These are phyloP conservation scores for Collybiopsis confluens DNA, from an alignment of 768 basidiomycete species.

Conservation along the genomic window DNA sequence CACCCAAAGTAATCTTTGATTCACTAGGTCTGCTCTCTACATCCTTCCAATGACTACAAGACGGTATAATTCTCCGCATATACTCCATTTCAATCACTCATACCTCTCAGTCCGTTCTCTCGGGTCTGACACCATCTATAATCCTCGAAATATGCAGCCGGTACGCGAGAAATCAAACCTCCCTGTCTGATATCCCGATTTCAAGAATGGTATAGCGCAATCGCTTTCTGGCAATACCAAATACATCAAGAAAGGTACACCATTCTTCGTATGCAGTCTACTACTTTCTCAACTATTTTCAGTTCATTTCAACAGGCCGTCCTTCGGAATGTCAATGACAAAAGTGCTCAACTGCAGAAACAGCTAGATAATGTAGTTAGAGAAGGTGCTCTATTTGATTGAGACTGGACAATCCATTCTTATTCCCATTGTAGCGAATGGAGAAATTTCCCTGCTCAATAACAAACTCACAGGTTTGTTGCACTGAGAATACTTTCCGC, in stretches of 20 bases:
- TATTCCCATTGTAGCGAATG: constrained; percentile 52
- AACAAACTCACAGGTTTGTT: constrained; percentile 61
- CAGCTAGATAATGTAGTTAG: constrained; percentile 81
- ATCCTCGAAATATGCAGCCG: constrained; percentile 82
- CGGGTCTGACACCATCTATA: constrained; percentile 69
- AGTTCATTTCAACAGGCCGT: constrained; percentile 86
- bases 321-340: constrained; percentile 75
- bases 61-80: constrained; percentile 53
- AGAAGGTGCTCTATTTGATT: constrained; percentile 57
- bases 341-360: constrained; percentile 77
- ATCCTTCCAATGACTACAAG: constrained; percentile 89
- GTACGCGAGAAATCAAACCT: constrained; percentile 27
- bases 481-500: background rate
- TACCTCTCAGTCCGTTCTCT: constrained; percentile 67
- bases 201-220: constrained; percentile 43
- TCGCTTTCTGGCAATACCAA: constrained; percentile 92
- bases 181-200: background rate
- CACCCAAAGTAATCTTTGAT: constrained; percentile 2
- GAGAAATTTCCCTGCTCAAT: constrained; percentile 66
- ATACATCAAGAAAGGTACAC: constrained; percentile 78
- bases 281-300: constrained; percentile 10
- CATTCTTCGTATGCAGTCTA: constrained; percentile 9
- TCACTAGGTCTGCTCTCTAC: constrained; percentile 69
- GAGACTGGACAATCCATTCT: no score
- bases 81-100: constrained; percentile 16